A percentile compares a stretch with the other conserved stretches of the same genome.
phyloP scores from a whole-genome alignment of 2,329 filamentous ascomycete genomes.

The Diaporthe citrichinensis region DNA sequence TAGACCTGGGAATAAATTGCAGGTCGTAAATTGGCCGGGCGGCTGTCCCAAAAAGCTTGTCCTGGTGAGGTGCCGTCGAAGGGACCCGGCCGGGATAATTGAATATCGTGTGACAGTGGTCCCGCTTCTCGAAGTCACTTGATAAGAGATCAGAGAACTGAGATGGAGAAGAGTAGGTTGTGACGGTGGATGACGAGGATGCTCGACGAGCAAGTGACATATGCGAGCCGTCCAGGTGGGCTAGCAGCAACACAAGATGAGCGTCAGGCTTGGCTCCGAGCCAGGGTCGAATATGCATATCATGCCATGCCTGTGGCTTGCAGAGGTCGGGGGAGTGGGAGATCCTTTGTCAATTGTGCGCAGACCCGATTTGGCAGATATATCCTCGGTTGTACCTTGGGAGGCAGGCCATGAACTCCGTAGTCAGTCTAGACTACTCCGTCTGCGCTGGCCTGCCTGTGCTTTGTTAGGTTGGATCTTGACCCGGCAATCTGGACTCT shows the following conservation, averaged over 20 bases:
- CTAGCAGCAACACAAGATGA: background rate
- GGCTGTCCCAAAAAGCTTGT: background rate
- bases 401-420: background rate
- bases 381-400: slow-evolving; percentile 14
- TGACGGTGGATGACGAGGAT: background rate
- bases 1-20: background rate
- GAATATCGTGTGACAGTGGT: slow-evolving; percentile 1
- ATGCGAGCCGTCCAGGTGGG: background rate
- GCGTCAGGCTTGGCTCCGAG: slow-evolving; percentile 1
- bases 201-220: slow-evolving; percentile 1
- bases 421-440: background rate
- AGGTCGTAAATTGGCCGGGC: background rate
- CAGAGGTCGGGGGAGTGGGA: background rate
- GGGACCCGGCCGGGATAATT: background rate
- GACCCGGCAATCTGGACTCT: slow-evolving; percentile 22
- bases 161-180: background rate
- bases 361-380: background rate
- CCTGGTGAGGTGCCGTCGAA: background rate
- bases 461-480: slow-evolving; percentile 5
- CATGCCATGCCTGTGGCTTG: slow-evolving; percentile 22
- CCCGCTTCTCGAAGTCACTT: background rate
- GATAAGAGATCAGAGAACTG: background rate
- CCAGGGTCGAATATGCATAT: slow-evolving; percentile 25
- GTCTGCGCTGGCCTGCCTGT: background rate
- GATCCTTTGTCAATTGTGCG: background rate